Conservation (phyloP, 2,329 filamentous ascomycete genomes). For the Fusarium miscanthi region DNA sequence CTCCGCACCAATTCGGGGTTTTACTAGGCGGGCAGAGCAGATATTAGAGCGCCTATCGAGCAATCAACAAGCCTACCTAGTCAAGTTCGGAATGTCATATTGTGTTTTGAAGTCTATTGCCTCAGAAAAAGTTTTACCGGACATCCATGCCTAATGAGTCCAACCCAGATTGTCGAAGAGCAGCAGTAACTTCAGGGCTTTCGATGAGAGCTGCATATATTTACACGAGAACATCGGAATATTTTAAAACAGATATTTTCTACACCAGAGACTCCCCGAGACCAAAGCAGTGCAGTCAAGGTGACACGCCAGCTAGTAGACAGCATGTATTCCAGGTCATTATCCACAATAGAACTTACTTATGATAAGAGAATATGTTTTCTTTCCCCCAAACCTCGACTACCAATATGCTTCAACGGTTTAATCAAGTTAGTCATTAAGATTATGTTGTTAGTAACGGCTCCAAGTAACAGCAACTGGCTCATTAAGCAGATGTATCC, state of each 20-base stretch:
- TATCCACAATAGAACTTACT: not conserved
- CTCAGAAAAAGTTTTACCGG: not conserved
- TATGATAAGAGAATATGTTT: not conserved
- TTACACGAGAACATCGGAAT: not conserved
- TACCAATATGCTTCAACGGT: not conserved
- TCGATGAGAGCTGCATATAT: not conserved
- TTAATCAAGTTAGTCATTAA: not conserved
- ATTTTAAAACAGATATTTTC: not conserved
- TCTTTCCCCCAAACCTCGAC: not conserved
- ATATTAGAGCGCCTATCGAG: not conserved
- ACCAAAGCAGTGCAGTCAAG: not conserved
- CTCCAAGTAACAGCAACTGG: not conserved
- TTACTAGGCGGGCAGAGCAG: not conserved
- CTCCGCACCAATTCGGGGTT: slow-evolving; percentile 26
- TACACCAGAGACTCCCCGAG: too few species aligned
- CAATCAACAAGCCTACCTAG: not conserved
- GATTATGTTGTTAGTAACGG: not conserved
- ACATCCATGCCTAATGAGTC: too few species aligned
- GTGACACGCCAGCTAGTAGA: not conserved
- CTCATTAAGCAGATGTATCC: not conserved
- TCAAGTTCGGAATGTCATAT: not conserved
- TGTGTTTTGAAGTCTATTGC: not conserved
- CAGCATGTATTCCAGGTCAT: not conserved
- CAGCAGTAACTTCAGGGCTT: too few species aligned
- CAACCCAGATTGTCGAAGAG: not conserved